A percentile compares a stretch with the other conserved stretches of the same genome.
These are phyloP conservation scores for Metschnikowia hibisci DNA, from an alignment of 805 yeast species.

Conservation along the genomic window DNA sequence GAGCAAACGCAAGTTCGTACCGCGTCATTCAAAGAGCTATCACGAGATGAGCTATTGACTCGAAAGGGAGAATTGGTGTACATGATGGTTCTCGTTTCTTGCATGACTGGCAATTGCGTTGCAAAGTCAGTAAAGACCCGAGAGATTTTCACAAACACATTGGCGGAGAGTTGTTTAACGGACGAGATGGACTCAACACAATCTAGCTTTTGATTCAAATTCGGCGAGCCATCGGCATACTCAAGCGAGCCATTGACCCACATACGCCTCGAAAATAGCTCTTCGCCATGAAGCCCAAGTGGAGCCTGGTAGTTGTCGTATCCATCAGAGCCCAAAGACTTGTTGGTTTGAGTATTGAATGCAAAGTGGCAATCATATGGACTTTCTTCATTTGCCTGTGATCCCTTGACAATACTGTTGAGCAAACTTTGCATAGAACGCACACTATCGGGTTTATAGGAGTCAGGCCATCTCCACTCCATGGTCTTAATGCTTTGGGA, in stretches of 20 bases:
- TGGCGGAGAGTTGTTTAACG: conserved; percentile 32
- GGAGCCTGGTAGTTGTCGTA: conserved; percentile 81
- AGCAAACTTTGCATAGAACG: conserved; percentile 10
- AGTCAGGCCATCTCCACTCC: conserved; percentile 15
- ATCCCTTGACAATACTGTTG: conserved; percentile 5
- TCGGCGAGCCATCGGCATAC: conserved; percentile 28
- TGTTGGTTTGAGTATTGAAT: conserved; percentile 58
- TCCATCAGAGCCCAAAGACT: conserved; percentile 62
- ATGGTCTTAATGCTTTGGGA: conserved; percentile 1
- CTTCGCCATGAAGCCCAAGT: conserved; percentile 15
- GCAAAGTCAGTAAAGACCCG: conserved; percentile 40
- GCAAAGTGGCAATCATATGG: conserved; percentile 59
- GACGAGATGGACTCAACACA: conserved; percentile 54
- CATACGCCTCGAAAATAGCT: conserved; percentile 55
- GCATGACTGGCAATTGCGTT: conserved; percentile 20
- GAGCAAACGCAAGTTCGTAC: background rate
- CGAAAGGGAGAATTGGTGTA: conserved; percentile 48
- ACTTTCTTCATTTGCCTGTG: background rate
- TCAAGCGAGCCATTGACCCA: conserved; percentile 73
- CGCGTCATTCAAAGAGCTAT: background rate
- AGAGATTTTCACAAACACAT: conserved; percentile 52
- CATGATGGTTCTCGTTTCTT: conserved; percentile 57
- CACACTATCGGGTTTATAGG: conserved; percentile 9
- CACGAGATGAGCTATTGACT: background rate
- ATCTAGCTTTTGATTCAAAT: conserved; percentile 30